Percentiles rank a stretch among this genome's conserved stretches.
phyloP scores from a whole-genome alignment of 805 yeast species.

The Monosporozyma servazzii region DNA sequence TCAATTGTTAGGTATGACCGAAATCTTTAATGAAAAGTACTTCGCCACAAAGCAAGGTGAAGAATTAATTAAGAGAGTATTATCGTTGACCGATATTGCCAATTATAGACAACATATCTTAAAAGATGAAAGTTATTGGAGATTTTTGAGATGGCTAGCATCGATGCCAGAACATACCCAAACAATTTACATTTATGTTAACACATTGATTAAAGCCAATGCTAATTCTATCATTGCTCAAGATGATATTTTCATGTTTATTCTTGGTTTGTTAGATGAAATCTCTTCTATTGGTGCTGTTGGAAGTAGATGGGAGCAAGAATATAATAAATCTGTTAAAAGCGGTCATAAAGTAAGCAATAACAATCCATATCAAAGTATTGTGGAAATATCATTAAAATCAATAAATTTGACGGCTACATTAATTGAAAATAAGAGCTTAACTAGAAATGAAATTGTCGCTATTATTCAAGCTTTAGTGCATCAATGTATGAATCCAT shows the following conservation, averaged over 20 bases:
- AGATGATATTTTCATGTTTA: constrained; percentile 49
- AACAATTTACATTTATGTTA: constrained; percentile 41
- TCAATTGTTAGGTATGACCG: constrained; percentile 26
- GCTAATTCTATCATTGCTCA: constrained; percentile 24
- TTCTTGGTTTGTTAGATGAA: constrained; percentile 68
- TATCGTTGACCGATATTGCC: constrained; percentile 26
- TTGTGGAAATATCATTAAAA: constrained; percentile 49
- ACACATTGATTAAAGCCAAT: constrained; percentile 29
- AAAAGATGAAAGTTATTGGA: constrained; percentile 49
- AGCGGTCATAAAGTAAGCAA: constrained; percentile 37
- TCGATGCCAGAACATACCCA: constrained; percentile 36
- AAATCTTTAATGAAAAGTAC: constrained; percentile 26
- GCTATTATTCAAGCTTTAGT: constrained; percentile 76
- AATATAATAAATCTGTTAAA: constrained; percentile 37
- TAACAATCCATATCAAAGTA: constrained; percentile 42
- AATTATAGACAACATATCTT: constrained; percentile 32
- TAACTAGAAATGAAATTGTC: constrained; percentile 29
- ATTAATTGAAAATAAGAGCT: constrained; percentile 32
- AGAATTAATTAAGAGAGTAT: constrained; percentile 37
- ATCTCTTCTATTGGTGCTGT: constrained; percentile 73
- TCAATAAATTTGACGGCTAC: constrained; percentile 55
- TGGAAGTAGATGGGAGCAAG: constrained; percentile 70
- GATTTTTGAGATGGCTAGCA: constrained; percentile 39
- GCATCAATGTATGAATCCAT: constrained; percentile 84
- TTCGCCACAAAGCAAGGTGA: constrained; percentile 37